These are phyloP conservation scores for Ceratocystis cacaofunesta DNA, from an alignment of 2,329 filamentous ascomycete species.

Conservation along the genomic window DNA sequence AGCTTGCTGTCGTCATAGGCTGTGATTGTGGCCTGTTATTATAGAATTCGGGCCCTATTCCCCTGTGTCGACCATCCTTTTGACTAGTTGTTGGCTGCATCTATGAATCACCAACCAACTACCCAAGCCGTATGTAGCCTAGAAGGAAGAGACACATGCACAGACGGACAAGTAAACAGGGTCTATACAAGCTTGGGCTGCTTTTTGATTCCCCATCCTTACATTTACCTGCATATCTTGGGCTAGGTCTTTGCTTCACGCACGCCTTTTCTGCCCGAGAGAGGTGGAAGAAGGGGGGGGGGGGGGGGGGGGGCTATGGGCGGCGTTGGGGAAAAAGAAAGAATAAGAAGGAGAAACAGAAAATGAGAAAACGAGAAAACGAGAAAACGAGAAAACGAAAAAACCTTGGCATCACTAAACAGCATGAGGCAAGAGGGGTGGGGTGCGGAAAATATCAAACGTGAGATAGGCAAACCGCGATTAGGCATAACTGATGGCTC, in stretches of 20 bases:
- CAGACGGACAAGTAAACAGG: background rate
- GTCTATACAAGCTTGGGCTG: background rate
- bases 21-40: no score
- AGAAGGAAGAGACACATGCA: background rate
- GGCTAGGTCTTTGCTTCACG: no score
- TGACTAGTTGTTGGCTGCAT: background rate
- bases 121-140: background rate
- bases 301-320: background rate
- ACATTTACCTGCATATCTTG: no score
- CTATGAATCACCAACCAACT: background rate
- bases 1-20: no score
- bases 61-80: background rate
- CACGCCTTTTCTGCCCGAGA: no score
- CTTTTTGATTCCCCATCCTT: no score
- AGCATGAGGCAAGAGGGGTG: no score
- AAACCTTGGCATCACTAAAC: background rate
- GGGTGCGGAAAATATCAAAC: no score
- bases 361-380: background rate
- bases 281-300: no score
- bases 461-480: no score
- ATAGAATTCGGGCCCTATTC: background rate
- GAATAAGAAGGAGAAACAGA: background rate
- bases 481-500: no score
- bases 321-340: background rate
- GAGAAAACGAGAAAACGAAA: no score